Conservation (phyloP, 2,329 filamentous ascomycete genomes). For the Fonsecaea pugnacius region DNA sequence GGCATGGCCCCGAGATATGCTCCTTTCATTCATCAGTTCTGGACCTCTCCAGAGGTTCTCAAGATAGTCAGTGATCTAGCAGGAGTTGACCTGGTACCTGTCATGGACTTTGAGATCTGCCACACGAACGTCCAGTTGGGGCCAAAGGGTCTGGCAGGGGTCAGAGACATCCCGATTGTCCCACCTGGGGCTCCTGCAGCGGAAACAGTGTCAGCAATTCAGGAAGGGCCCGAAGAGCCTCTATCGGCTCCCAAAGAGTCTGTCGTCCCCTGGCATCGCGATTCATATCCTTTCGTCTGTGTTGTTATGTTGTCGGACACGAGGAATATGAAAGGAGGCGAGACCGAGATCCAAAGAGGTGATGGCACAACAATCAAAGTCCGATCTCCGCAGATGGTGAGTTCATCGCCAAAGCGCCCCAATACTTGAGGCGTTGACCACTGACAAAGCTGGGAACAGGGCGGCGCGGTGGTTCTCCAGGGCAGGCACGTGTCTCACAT, state of each 20-base stretch:
- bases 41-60: conserved; percentile 59
- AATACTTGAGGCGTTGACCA: not conserved
- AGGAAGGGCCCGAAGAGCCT: not conserved
- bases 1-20: conserved; percentile 61
- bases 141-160: conserved; percentile 20
- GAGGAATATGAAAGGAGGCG: conserved; percentile 55
- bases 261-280: conserved; percentile 54
- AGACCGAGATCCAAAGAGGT: conserved; percentile 63
- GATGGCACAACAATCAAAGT: conserved; percentile 51
- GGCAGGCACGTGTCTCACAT: conserved; percentile 69
- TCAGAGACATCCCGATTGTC: conserved; percentile 27
- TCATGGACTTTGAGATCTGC: conserved; percentile 61
- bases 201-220: not conserved
- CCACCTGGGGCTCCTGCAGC: conserved; percentile 23
- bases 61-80: conserved; percentile 60
- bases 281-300: conserved; percentile 35
- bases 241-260: conserved; percentile 38
- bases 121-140: conserved; percentile 60
- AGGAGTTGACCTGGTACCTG: conserved; percentile 61
- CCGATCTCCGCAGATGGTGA: conserved; percentile 49
- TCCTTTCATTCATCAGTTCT: conserved; percentile 64
- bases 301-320: conserved; percentile 46
- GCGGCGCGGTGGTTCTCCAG: conserved; percentile 67
- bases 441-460: conserved; percentile 45
- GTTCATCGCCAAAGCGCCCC: conserved; percentile 3